These are phyloP conservation scores for Thermomyces lanuginosus DNA, from an alignment of 2,329 filamentous ascomycete genomes.

Conservation along the genomic window DNA sequence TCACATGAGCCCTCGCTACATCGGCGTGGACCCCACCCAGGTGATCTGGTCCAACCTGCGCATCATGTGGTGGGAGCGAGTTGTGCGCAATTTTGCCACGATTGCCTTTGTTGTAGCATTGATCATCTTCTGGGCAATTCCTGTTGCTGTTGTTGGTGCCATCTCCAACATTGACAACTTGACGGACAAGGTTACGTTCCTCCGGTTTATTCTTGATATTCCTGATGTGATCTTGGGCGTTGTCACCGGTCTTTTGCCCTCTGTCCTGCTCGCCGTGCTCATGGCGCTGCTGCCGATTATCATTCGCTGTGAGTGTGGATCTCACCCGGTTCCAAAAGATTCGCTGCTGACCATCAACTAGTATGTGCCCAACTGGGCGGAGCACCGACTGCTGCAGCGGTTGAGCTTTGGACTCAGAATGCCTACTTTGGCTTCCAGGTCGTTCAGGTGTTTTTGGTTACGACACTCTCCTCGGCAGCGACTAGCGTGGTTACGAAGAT, in stretches of 20 bases:
- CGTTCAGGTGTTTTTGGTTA: slow-evolving; percentile 78
- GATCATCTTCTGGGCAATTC: slow-evolving; percentile 74
- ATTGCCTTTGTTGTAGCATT: slow-evolving; percentile 57
- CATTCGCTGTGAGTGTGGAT: slow-evolving; percentile 46
- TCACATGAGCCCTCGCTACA: slow-evolving; percentile 72
- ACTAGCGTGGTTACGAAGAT: slow-evolving; percentile 51
- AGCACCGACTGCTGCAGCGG: slow-evolving; percentile 58
- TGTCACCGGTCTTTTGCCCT: slow-evolving; percentile 68
- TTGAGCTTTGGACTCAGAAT: slow-evolving; percentile 81
- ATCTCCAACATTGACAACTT: slow-evolving; percentile 72
- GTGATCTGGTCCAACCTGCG: slow-evolving; percentile 75
- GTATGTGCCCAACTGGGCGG: slow-evolving; percentile 66
- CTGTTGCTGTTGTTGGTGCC: slow-evolving; percentile 62
- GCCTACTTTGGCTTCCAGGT: slow-evolving; percentile 61
- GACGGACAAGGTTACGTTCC: slow-evolving; percentile 45
- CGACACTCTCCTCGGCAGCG: slow-evolving; percentile 67
- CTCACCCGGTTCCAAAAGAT: not conserved
- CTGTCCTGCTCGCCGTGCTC: slow-evolving; percentile 60
- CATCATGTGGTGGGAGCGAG: slow-evolving; percentile 72
- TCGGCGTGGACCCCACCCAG: slow-evolving; percentile 64
- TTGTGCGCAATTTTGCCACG: slow-evolving; percentile 54
- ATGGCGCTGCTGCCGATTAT: slow-evolving; percentile 76
- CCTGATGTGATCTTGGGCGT: slow-evolving; percentile 61
- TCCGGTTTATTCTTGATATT: slow-evolving; percentile 56
- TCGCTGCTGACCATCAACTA: slow-evolving; percentile 18